These are phyloP conservation scores for Colletotrichum siamense DNA, from an alignment of 2,329 filamentous ascomycete genomes.

Conservation along the genomic window DNA sequence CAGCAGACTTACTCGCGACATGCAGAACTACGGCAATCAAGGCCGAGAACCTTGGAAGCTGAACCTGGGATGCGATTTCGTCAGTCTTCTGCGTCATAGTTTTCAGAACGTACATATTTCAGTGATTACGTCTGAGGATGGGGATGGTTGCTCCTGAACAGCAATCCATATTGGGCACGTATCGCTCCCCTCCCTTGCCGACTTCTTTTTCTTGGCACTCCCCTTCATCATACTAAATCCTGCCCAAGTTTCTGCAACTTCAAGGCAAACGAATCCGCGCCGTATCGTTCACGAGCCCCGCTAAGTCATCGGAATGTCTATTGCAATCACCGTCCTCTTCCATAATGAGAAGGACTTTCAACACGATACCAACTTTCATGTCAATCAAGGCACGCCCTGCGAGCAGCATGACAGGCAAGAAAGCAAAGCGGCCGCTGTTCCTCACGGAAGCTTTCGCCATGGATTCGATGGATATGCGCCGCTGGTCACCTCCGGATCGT, in stretches of 20 bases:
- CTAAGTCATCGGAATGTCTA: background rate
- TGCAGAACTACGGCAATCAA: background rate
- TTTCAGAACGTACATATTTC: background rate
- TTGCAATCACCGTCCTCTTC: slow-evolving; percentile 24
- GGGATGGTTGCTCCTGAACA: background rate
- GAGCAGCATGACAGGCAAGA: background rate
- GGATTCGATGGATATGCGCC: background rate
- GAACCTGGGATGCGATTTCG: background rate
- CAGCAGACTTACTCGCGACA: background rate
- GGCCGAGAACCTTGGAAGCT: background rate
- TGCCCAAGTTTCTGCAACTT: background rate
- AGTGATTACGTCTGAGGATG: background rate
- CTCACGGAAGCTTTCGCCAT: background rate
- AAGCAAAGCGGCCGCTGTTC: background rate
- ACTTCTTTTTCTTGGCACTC: background rate
- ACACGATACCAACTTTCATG: background rate
- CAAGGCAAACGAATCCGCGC: background rate
- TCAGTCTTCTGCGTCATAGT: background rate
- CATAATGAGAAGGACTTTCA: background rate
- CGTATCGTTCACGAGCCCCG: background rate
- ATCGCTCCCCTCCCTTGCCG: background rate
- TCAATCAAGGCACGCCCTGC: background rate
- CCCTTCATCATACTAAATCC: background rate
- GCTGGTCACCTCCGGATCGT: background rate
- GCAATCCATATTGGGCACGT: background rate